Evolutionary conservation across 2,329 filamentous ascomycete species (phyloP).

Genomic region (Pezizomycotina sp.): DNA sequence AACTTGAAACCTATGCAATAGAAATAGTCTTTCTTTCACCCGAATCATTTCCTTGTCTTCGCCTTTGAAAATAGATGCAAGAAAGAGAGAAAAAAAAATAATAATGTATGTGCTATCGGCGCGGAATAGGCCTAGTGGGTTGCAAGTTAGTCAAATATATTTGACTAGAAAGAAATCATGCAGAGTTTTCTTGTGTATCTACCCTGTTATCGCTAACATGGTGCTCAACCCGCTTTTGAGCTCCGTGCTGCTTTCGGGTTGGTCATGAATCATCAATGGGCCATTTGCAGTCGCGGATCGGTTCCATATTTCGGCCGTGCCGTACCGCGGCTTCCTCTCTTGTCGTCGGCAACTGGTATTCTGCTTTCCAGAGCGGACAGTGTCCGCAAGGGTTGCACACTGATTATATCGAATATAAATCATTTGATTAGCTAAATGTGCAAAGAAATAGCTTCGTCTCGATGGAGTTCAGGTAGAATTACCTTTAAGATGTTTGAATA

Average conservation of each 20-base stretch:
- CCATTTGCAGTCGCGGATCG: no score
- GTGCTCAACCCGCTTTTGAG: conserved; percentile 2
- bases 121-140: conserved; percentile 4
- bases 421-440: conserved; percentile 36
- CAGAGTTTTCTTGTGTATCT: background rate
- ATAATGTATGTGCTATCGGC: background rate
- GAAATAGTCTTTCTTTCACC: conserved; percentile 9
- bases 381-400: no score
- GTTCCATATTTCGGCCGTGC: conserved; percentile 7
- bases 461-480: conserved; percentile 86
- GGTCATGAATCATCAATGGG: no score
- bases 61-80: no score
- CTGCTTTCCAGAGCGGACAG: no score
- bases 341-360: no score
- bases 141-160: conserved; percentile 4
- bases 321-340: conserved; percentile 13
- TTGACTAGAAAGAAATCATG: background rate
- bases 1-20: conserved; percentile 6
- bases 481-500: conserved; percentile 94
- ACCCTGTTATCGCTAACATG: conserved; percentile 3
- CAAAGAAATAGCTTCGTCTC: no score
- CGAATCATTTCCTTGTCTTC: no score
- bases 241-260: conserved; percentile 5
- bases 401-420: conserved; percentile 10
- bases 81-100: conserved; percentile 7